Evolutionary conservation across 1,284 basidiomycete species (phyloP).

Genomic region (Athelia sp.): DNA sequence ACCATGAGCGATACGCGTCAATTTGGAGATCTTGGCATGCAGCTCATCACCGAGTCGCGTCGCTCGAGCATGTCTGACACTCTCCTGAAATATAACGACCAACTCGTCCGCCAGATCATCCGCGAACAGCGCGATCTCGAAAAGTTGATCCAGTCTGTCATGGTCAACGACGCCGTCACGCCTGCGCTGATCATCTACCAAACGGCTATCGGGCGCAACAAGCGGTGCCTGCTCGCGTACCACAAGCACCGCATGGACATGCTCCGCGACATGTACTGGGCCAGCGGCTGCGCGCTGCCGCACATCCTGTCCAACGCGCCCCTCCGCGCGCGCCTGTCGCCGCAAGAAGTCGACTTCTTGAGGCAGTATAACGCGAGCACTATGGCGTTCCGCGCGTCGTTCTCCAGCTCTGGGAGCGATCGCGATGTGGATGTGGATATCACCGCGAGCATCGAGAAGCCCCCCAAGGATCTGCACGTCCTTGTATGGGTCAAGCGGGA

Average conservation of each 20-base stretch:
- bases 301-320: slow-evolving; percentile 76
- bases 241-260: slow-evolving; percentile 80
- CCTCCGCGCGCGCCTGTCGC: slow-evolving; percentile 74
- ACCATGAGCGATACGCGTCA: slow-evolving; percentile 36
- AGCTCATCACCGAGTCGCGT: slow-evolving; percentile 83
- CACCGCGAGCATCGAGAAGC: slow-evolving; percentile 69
- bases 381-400: slow-evolving; percentile 82
- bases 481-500: slow-evolving; percentile 77
- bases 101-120: slow-evolving; percentile 79
- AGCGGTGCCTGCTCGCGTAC: slow-evolving; percentile 91
- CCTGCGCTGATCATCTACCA: slow-evolving; percentile 83
- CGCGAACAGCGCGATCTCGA: slow-evolving; percentile 92
- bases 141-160: slow-evolving; percentile 43
- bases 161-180: slow-evolving; percentile 35
- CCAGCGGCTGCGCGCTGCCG: slow-evolving; percentile 85
- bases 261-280: slow-evolving; percentile 86
- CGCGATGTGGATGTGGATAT: slow-evolving; percentile 67
- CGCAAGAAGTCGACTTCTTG: slow-evolving; percentile 90
- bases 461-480: slow-evolving; percentile 80
- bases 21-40: slow-evolving; percentile 81
- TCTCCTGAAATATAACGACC: slow-evolving; percentile 90
- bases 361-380: slow-evolving; percentile 78
- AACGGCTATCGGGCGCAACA: slow-evolving; percentile 85
- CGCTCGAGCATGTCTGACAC: slow-evolving; percentile 80
- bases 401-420: slow-evolving; percentile 43